Base-by-base conservation (phyloP, 2,329 filamentous ascomycete species). In the Thermothelomyces thermophilus region DNA sequence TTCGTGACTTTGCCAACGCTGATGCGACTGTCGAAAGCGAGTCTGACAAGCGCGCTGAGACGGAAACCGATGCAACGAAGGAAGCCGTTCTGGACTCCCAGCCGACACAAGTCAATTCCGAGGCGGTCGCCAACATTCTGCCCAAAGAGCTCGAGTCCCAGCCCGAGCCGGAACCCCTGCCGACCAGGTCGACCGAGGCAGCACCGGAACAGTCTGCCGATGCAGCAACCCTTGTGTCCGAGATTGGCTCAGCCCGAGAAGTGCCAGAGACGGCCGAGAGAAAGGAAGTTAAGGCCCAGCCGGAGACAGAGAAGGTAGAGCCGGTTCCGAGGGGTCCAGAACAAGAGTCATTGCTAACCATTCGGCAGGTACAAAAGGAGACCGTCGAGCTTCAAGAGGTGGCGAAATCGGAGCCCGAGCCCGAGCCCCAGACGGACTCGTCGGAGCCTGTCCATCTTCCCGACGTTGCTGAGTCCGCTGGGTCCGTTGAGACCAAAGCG, bases 231-330 rank as follows among this genome's bases (percentile, higher is more conserved):
- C 8, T 34, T n/a, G 31, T 26, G 34, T 30, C 52, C 34, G 44
- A 51, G 37, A 42, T 31, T 11, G 24, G 19, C 40, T 13, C 31
- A 3, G 48, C 14, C 3, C 35, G 50, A 22, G 40, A 11, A 13
- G 1, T 17, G 51, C 43, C 43, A 20, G 20, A 46, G 34, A 33
- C 28, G 33, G 43, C 30, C 31, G 33, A 46, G 44, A 24, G 28
- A 33, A 43, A 51, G 49, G 50, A 51, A 33, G 47, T 37, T 13
- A 47, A 57, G 45, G 40, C 46, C 16, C 42, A 52, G 50, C 39
- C 47, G 37, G 45, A 46, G 46, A 51, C 52, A 54, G 53, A 57
- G 52, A 59, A 59, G 57, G 57, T 59, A 58, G 53, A 55, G 48
- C 57, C 55, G 16, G 17, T 41, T 19, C 37, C 33, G 2, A 34